Conservation (phyloP, 1,284 basidiomycete genomes). For the Tilletia setariae region DNA sequence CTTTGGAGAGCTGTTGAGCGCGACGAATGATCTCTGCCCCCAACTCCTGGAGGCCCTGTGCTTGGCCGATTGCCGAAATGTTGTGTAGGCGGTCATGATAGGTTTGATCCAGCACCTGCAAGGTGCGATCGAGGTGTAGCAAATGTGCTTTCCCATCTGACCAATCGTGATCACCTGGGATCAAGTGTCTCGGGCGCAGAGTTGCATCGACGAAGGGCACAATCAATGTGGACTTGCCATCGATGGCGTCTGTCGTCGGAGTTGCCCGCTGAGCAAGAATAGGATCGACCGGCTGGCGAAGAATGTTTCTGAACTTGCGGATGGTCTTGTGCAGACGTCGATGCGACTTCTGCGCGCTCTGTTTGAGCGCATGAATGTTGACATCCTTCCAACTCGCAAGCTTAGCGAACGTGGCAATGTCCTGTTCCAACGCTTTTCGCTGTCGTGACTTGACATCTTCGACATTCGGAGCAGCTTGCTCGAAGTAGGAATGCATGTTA, state of each 20-base stretch:
- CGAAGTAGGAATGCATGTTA: conserved; percentile 68
- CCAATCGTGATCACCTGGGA: neutral
- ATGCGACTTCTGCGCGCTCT: conserved; percentile 87
- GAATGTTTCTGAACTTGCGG: conserved; percentile 83
- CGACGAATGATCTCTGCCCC: conserved; percentile 73
- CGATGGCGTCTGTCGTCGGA: neutral
- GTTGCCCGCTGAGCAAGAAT: conserved; percentile 16
- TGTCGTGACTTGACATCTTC: conserved; percentile 63
- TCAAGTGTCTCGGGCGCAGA: neutral
- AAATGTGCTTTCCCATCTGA: conserved; percentile 19
- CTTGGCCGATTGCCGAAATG: neutral
- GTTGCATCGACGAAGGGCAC: too few relatives aligned
- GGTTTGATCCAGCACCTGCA: conserved; percentile 24
- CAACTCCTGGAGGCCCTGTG: conserved; percentile 61
- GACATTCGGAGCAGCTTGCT: conserved; percentile 64
- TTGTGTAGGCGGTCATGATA: neutral
- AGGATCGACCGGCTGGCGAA: conserved; percentile 69
- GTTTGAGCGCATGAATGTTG: conserved; percentile 88
- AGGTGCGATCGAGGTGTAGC: conserved; percentile 34
- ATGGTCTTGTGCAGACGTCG: conserved; percentile 86
- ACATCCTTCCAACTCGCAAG: conserved; percentile 97
- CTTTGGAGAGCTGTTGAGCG: conserved; percentile 61
- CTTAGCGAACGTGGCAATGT: conserved; percentile 81
- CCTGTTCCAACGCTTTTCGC: conserved; percentile 70
- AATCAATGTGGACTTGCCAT: neutral